These are phyloP conservation scores for Pisolithus tinctorius DNA, from an alignment of 768 basidiomycete species.

Conservation along the genomic window DNA sequence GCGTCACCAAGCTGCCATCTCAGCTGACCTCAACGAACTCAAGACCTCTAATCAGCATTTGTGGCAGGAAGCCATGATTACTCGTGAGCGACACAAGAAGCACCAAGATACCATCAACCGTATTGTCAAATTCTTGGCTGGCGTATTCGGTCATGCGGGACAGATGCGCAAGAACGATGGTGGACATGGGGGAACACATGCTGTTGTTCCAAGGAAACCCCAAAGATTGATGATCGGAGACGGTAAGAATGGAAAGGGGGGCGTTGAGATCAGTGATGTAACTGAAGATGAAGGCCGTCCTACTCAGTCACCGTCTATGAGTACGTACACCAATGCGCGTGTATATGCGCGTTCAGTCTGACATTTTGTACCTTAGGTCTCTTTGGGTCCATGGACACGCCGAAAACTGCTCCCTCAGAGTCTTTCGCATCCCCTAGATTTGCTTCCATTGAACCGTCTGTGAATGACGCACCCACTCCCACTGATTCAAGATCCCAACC, in stretches of 20 bases:
- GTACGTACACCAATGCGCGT: conserved; percentile 2
- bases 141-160: conserved; percentile 68
- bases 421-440: conserved; percentile 19
- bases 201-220: conserved; percentile 43
- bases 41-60: conserved; percentile 81
- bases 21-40: conserved; percentile 79
- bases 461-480: conserved; percentile 7
- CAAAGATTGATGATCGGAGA: conserved; percentile 68
- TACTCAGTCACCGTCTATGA: conserved; percentile 13
- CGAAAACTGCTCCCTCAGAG: conserved; percentile 33
- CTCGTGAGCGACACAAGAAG: conserved; percentile 77
- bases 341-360: not conserved
- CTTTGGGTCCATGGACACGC: conserved; percentile 43
- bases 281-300: conserved; percentile 35
- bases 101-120: conserved; percentile 95
- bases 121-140: conserved; percentile 91
- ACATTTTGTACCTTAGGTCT: conserved; percentile 24
- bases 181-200: conserved; percentile 27
- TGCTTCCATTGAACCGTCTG: conserved; percentile 20
- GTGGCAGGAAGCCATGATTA: conserved; percentile 86
- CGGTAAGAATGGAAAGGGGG: conserved; percentile 31
- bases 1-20: conserved; percentile 89
- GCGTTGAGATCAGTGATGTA: conserved; percentile 28
- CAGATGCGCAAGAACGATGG: conserved; percentile 30
- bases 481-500: conserved; percentile 9